phyloP scores from a whole-genome alignment of 2,329 filamentous ascomycete species.

The Aspergillus nomiae region DNA sequence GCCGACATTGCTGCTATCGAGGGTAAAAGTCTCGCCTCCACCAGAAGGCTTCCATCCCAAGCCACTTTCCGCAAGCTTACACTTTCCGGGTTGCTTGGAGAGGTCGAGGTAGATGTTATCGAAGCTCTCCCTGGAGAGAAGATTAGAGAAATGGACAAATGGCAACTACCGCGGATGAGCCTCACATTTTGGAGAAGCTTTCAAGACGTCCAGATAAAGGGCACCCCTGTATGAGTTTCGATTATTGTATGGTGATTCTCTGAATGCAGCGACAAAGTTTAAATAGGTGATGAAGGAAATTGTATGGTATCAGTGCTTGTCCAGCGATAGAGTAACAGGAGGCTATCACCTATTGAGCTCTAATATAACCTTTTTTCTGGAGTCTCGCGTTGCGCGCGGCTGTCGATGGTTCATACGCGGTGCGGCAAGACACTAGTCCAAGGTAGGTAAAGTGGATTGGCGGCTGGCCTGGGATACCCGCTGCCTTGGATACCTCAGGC shows the following conservation, averaged over 20 bases:
- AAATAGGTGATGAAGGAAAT: neutral
- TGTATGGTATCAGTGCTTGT: neutral
- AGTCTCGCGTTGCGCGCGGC: constrained; percentile 29
- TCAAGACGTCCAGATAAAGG: constrained; percentile 5
- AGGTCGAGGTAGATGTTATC: constrained; percentile 96
- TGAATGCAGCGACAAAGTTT: constrained; percentile 1
- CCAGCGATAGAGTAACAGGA: neutral
- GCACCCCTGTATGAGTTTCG: neutral
- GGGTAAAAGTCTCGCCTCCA: constrained; percentile 89
- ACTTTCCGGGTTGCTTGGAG: constrained; percentile 88
- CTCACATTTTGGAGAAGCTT: constrained; percentile 40
- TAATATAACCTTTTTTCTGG: constrained; percentile 23
- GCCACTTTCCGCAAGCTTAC: constrained; percentile 90
- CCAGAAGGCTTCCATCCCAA: constrained; percentile 91
- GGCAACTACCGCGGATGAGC: constrained; percentile 5
- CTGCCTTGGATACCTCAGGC: constrained; percentile 11
- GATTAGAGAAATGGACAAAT: constrained; percentile 12
- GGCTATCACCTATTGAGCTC: constrained; percentile 15
- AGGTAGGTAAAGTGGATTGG: constrained; percentile 2
- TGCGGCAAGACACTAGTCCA: constrained; percentile 13
- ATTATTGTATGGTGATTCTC: neutral
- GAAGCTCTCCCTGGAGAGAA: constrained; percentile 74
- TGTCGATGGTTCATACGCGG: constrained; percentile 13
- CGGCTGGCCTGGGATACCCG: neutral
- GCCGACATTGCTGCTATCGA: constrained; percentile 82